Evolutionary conservation across 164 flowering plant genomes (phyloP).

Genomic region (Vitis amurensis): DNA sequence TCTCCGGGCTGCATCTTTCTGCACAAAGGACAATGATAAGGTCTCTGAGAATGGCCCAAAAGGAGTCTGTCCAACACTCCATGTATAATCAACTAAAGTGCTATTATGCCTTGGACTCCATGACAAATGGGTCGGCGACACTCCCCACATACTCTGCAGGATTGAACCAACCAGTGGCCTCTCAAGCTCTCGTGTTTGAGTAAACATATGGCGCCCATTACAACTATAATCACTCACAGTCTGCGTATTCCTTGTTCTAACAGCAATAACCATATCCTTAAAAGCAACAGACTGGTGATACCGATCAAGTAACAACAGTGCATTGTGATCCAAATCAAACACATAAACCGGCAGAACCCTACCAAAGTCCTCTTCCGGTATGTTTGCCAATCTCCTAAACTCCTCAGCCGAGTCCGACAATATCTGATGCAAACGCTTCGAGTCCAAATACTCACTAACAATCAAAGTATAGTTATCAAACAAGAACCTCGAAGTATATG

Average conservation of each 20-base stretch:
- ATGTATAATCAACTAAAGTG: conserved; percentile 88
- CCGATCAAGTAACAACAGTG: conserved; percentile 76
- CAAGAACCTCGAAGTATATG: conserved; percentile 90
- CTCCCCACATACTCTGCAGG: conserved; percentile 97
- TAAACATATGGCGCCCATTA: conserved; percentile 89
- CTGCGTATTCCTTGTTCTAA: conserved; percentile 82
- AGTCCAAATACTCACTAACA: conserved; percentile 95
- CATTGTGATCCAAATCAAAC: conserved; percentile 78
- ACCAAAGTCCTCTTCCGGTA: conserved; percentile 69
- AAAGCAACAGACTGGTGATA: conserved; percentile 92
- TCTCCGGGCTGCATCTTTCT: conserved; percentile 94
- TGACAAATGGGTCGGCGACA: conserved; percentile 87
- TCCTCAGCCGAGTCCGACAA: conserved; percentile 71
- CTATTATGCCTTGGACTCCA: conserved; percentile 87
- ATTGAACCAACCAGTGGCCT: conserved; percentile 87
- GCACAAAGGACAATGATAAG: conserved; percentile 79
- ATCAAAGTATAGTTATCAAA: conserved; percentile 92
- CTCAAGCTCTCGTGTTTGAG: conserved; percentile 81
- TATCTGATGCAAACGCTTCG: conserved; percentile 85
- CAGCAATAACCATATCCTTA: conserved; percentile 94
- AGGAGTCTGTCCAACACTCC: conserved; percentile 98
- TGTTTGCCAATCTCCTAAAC: conserved; percentile 52
- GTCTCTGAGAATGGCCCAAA: conserved; percentile 94
- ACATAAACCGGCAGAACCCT: conserved; percentile 89
- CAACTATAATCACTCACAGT: conserved; percentile 96